Evolutionary conservation across 257 asterid species (phyloP).

Genomic region (Nicotiana undulata): DNA sequence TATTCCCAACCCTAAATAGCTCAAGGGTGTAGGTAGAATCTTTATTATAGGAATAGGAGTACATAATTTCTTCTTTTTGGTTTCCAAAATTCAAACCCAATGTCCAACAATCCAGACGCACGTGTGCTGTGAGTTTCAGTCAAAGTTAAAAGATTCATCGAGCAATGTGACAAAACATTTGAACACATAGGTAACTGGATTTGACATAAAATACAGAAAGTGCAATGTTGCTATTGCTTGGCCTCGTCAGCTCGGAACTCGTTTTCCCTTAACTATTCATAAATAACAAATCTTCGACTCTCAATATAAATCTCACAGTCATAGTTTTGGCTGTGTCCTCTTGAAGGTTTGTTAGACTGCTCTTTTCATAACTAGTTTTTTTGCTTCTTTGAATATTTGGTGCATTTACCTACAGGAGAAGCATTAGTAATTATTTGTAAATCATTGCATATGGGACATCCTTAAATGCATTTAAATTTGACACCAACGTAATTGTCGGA

Average conservation of each 20-base stretch:
- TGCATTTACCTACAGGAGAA: background rate
- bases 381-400: background rate
- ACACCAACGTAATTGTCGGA: background rate
- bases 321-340: background rate
- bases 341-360: background rate
- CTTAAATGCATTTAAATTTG: background rate
- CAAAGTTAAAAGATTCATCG: conserved; percentile 11
- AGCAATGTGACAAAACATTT: conserved; percentile 11
- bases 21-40: background rate
- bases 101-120: background rate
- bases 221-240: background rate
- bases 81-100: conserved; percentile 1
- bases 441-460: background rate
- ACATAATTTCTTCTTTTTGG: background rate
- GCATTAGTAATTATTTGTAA: background rate
- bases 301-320: background rate
- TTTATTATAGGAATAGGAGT: background rate
- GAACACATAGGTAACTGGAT: conserved; percentile 8
- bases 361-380: background rate
- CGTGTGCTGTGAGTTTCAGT: conserved; percentile 4
- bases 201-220: conserved; percentile 7
- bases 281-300: background rate
- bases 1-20: background rate
- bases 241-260: background rate
- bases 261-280: background rate